phyloP scores from a whole-genome alignment of 352 stramenopile genomes.

The Globisporangium mamillatum region DNA sequence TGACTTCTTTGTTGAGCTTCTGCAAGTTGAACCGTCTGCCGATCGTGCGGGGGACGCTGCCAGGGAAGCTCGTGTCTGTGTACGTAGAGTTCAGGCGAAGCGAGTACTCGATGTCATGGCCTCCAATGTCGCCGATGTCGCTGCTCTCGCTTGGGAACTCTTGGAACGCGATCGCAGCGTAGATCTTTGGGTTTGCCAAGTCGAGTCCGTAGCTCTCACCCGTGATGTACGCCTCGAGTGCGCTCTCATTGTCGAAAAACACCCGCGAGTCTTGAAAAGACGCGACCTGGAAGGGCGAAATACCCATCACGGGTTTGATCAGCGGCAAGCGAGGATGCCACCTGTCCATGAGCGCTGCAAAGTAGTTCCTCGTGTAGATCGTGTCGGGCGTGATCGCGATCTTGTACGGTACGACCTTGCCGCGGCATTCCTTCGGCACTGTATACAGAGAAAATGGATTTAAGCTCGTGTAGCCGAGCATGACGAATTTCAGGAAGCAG shows the following conservation, averaged over 20 bases:
- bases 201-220: conserved; percentile 47
- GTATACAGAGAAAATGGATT: conserved; percentile 34
- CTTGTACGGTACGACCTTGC: conserved; percentile 67
- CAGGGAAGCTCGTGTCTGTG: conserved; percentile 26
- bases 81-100: conserved; percentile 67
- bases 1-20: conserved; percentile 24
- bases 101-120: conserved; percentile 52
- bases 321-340: conserved; percentile 66
- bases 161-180: conserved; percentile 62
- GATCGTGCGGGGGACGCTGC: conserved; percentile 46
- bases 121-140: conserved; percentile 33
- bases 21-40: conserved; percentile 14
- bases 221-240: conserved; percentile 52
- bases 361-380: conserved; percentile 63
- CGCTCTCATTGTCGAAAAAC: conserved; percentile 55
- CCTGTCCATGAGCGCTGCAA: conserved; percentile 34
- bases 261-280: conserved; percentile 56
- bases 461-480: conserved; percentile 50
- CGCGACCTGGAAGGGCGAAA: conserved; percentile 46
- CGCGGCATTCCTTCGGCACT: conserved; percentile 41
- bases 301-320: conserved; percentile 27
- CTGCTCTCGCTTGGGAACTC: conserved; percentile 31
- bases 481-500: conserved; percentile 46
- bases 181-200: conserved; percentile 56
- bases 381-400: conserved; percentile 71